Conservation (phyloP, 2,329 filamentous ascomycete genomes). For the Colletotrichum cereale region DNA sequence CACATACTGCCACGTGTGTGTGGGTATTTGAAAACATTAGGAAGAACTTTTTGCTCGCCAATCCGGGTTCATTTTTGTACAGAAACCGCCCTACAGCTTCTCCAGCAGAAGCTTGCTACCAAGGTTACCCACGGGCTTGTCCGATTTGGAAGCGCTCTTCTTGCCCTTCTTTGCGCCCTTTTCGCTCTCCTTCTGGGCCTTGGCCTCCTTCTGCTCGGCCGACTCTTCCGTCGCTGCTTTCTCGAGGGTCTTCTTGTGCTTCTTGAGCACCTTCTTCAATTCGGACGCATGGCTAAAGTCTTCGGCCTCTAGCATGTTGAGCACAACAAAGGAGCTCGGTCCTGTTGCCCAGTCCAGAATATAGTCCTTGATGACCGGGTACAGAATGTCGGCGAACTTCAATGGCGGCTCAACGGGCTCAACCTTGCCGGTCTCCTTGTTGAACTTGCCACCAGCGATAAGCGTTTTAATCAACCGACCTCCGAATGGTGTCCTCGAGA, state of each 20-base stretch:
- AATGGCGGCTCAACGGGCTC: slow-evolving; percentile 81
- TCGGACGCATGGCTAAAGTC: slow-evolving; percentile 77
- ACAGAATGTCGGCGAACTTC: slow-evolving; percentile 85
- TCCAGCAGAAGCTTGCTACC: slow-evolving; percentile 72
- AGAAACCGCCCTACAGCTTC: slow-evolving; percentile 57
- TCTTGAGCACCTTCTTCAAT: slow-evolving; percentile 77
- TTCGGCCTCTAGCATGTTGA: slow-evolving; percentile 82
- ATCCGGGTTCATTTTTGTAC: slow-evolving; percentile 24
- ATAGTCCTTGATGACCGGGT: slow-evolving; percentile 80
- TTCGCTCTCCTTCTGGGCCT: slow-evolving; percentile 56
- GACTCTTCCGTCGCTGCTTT: slow-evolving; percentile 74
- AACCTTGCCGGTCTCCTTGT: slow-evolving; percentile 78
- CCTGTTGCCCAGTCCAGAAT: slow-evolving; percentile 88
- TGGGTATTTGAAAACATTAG: slow-evolving; percentile 35
- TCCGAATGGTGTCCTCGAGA: slow-evolving; percentile 71
- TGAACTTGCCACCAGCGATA: slow-evolving; percentile 89
- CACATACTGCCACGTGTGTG: slow-evolving; percentile 27
- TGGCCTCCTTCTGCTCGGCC: slow-evolving; percentile 64
- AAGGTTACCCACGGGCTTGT: slow-evolving; percentile 67
- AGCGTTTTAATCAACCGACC: slow-evolving; percentile 92
- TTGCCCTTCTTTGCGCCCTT: slow-evolving; percentile 57
- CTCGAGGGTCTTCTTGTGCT: slow-evolving; percentile 78
- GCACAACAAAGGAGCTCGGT: slow-evolving; percentile 86
- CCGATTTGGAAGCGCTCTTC: slow-evolving; percentile 57
- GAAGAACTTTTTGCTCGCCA: slow-evolving; percentile 34